phyloP scores from a whole-genome alignment of 768 basidiomycete genomes.

The Tremella fuciformis region DNA sequence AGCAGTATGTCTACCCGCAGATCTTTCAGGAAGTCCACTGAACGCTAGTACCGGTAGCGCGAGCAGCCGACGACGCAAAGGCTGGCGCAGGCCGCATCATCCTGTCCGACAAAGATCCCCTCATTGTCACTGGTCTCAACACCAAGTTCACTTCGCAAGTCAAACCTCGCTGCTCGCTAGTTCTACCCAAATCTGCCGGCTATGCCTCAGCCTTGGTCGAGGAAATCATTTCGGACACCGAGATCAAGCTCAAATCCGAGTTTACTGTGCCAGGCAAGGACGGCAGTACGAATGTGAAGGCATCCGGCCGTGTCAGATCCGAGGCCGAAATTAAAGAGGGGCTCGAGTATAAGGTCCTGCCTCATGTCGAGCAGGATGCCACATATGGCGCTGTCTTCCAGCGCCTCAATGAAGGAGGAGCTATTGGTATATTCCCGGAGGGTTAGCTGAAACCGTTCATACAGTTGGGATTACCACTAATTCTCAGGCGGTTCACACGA shows the following conservation, averaged over 20 bases:
- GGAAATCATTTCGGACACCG: conserved; percentile 83
- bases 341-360: conserved; percentile 74
- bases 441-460: conserved; percentile 56
- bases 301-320: conserved; percentile 37
- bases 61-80: conserved; percentile 81
- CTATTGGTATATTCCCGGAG: conserved; percentile 98
- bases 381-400: conserved; percentile 95
- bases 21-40: neutral
- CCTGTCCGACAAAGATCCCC: conserved; percentile 72
- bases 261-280: conserved; percentile 47
- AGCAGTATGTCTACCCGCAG: conserved; percentile 64
- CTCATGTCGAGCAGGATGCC: conserved; percentile 86
- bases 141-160: conserved; percentile 79
- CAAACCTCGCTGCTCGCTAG: conserved; percentile 43
- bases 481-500: conserved; percentile 90
- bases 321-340: conserved; percentile 56
- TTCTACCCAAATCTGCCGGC: conserved; percentile 75
- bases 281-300: conserved; percentile 48
- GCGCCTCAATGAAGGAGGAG: conserved; percentile 75
- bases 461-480: neutral
- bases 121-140: conserved; percentile 73
- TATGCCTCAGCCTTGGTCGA: conserved; percentile 77
- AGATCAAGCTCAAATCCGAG: conserved; percentile 56
- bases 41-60: conserved; percentile 78
- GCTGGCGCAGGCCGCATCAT: conserved; percentile 69